phyloP scores from a whole-genome alignment of 768 basidiomycete species.

The Candolleomyces efflorescens region DNA sequence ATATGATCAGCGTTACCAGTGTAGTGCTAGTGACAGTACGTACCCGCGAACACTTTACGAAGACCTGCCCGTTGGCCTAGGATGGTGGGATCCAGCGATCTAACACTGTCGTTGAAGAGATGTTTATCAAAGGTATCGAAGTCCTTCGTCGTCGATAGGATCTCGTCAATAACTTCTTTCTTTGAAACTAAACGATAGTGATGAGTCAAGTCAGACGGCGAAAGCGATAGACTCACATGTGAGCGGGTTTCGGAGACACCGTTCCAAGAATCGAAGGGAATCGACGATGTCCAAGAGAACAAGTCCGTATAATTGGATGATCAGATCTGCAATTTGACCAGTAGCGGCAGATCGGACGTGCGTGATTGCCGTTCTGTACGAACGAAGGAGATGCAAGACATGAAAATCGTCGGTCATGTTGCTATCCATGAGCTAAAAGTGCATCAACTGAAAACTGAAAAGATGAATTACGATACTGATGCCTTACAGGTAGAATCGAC shows the following conservation, averaged over 20 bases:
- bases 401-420: background rate
- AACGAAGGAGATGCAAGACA: background rate
- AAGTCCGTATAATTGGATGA: background rate
- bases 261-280: background rate
- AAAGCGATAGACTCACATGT: background rate
- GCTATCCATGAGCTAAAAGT: background rate
- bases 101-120: background rate
- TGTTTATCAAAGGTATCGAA: background rate
- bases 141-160: background rate
- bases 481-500: background rate
- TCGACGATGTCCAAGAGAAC: background rate
- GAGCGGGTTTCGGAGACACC: background rate
- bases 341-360: background rate
- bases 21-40: no score
- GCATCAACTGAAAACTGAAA: background rate
- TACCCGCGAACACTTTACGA: background rate
- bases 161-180: background rate
- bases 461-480: background rate
- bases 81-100: background rate
- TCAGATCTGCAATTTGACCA: background rate
- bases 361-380: background rate
- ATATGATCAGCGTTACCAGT: background rate
- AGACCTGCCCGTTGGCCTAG: background rate
- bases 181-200: background rate
- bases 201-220: background rate